Evolutionary conservation across 768 basidiomycete species (phyloP).

Genomic region (Dioszegia aurantiaca): DNA sequence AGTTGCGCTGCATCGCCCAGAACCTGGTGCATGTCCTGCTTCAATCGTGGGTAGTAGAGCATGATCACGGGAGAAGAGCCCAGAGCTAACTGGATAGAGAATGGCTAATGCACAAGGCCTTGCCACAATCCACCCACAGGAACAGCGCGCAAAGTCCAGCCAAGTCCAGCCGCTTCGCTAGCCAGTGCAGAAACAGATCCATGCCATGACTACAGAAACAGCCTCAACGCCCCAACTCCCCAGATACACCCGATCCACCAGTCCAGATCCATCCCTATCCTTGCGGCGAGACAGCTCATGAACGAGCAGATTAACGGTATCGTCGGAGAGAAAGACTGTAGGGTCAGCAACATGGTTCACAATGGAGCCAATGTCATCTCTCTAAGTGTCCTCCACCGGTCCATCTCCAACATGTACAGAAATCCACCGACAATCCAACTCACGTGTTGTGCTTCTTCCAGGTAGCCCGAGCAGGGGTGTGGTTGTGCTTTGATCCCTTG

Average conservation of each 20-base stretch:
- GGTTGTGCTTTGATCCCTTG: slow-evolving; percentile 92
- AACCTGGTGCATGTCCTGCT: not conserved
- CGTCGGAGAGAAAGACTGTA: slow-evolving; percentile 52
- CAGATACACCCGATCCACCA: not conserved
- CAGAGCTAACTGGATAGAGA: too few species aligned
- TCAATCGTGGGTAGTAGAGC: too few species aligned
- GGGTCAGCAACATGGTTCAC: not conserved
- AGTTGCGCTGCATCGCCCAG: slow-evolving; percentile 7
- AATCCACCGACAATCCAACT: slow-evolving; percentile 20
- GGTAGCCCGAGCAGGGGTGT: slow-evolving; percentile 80
- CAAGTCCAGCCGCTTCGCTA: not conserved
- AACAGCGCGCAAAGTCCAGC: too few species aligned
- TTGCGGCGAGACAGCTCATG: not conserved
- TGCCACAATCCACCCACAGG: too few species aligned
- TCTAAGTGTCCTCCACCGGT: not conserved
- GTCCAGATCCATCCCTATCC: slow-evolving; percentile 2
- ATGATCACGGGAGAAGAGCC: too few species aligned
- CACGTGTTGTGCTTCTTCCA: slow-evolving; percentile 97
- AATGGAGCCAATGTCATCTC: not conserved
- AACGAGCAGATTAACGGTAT: slow-evolving; percentile 49
- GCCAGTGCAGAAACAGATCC: slow-evolving; percentile 6
- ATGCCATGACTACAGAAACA: slow-evolving; percentile 7
- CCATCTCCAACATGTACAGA: not conserved
- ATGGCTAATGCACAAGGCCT: too few species aligned
- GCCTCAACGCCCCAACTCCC: slow-evolving; percentile 3